Evolutionary conservation across 2,329 filamentous ascomycete species (phyloP).

Genomic region (Cladosporium colombiae): DNA sequence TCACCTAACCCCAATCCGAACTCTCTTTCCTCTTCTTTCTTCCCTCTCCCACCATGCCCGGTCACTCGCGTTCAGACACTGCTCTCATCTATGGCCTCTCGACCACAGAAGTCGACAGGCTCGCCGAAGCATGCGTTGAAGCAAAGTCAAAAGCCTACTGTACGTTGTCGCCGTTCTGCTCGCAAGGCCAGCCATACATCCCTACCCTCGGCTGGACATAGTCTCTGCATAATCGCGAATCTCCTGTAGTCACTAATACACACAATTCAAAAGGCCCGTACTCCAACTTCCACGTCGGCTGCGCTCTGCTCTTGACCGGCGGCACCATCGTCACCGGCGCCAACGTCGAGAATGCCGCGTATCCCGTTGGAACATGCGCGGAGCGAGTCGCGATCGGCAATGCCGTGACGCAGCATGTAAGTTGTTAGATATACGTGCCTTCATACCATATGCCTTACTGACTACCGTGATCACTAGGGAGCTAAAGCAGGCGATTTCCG

Average conservation of each 20-base stretch:
- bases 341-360: conserved; percentile 91
- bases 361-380: conserved; percentile 93
- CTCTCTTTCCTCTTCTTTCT: background rate
- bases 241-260: background rate
- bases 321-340: conserved; percentile 65
- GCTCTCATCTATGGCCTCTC: conserved; percentile 57
- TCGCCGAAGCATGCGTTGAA: conserved; percentile 63
- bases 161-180: conserved; percentile 40
- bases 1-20: background rate
- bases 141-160: conserved; percentile 84
- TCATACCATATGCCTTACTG: background rate
- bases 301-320: conserved; percentile 65
- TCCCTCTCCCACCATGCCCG: conserved; percentile 32
- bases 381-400: conserved; percentile 86
- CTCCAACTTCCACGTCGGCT: conserved; percentile 88
- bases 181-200: too few species aligned
- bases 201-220: background rate
- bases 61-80: conserved; percentile 41
- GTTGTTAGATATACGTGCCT: background rate
- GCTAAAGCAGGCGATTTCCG: conserved; percentile 59
- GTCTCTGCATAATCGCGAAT: background rate
- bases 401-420: conserved; percentile 59
- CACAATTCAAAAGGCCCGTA: conserved; percentile 63
- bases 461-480: conserved; percentile 25
- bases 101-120: conserved; percentile 62